Evolutionary conservation across 2,329 filamentous ascomycete genomes (phyloP).

Genomic region (Phyllosticta citriasiana): DNA sequence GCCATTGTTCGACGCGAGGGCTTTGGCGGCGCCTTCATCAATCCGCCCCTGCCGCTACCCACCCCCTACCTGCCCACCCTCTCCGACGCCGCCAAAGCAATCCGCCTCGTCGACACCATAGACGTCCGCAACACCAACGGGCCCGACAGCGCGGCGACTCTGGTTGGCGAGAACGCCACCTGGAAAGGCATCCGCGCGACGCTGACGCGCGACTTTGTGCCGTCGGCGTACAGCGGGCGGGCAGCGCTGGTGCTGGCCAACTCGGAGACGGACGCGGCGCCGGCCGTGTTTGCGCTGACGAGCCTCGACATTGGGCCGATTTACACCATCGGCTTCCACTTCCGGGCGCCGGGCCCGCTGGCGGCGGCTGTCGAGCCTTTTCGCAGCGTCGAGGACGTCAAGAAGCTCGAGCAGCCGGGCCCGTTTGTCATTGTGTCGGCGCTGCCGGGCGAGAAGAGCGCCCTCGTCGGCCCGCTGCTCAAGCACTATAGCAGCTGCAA

Average conservation of each 20-base stretch:
- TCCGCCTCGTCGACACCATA: constrained; percentile 75
- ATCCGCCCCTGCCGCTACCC: constrained; percentile 54
- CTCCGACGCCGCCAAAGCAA: constrained; percentile 66
- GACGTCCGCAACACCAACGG: constrained; percentile 46
- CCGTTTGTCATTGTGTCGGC: constrained; percentile 78
- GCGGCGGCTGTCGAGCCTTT: constrained; percentile 55
- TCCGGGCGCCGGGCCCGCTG: constrained; percentile 43
- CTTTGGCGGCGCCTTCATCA: constrained; percentile 76
- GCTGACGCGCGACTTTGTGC: constrained; percentile 69
- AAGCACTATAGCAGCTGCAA: constrained; percentile 49
- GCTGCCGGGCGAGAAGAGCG: constrained; percentile 65
- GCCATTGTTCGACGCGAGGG: constrained; percentile 60
- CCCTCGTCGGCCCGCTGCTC: constrained; percentile 66
- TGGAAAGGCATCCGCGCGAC: constrained; percentile 82
- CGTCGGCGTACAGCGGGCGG: constrained; percentile 67
- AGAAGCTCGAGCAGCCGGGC: constrained; percentile 54
- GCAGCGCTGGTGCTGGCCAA: constrained; percentile 67
- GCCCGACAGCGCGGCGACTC: constrained; percentile 12
- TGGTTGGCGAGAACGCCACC: constrained; percentile 62
- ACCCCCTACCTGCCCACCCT: constrained; percentile 53
- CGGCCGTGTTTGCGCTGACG: constrained; percentile 67
- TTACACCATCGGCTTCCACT: constrained; percentile 75
- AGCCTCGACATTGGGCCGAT: constrained; percentile 68
- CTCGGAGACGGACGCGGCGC: constrained; percentile 64
- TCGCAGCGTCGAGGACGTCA: constrained; percentile 66